Conservation (phyloP, 495 filamentous ascomycete species). For the Talaromyces ruber region DNA sequence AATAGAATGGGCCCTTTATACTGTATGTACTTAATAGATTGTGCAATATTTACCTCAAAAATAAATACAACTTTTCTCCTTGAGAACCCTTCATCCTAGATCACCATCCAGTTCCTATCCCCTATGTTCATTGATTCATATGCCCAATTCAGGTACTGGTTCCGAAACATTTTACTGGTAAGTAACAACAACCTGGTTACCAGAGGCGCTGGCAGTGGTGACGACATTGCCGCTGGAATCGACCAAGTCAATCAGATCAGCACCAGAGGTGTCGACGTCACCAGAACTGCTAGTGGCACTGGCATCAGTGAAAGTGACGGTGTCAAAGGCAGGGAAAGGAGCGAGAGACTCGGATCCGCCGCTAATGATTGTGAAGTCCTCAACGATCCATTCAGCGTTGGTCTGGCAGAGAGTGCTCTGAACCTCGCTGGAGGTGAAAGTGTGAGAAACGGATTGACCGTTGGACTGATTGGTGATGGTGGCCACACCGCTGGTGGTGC, state of each 20-base stretch:
- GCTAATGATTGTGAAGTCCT: constrained; percentile 42
- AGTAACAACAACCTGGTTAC: constrained; percentile 1
- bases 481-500: constrained; percentile 40
- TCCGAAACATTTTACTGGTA: neutral
- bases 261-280: neutral
- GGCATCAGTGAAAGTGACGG: constrained; percentile 39
- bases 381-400: constrained; percentile 62
- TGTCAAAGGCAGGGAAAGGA: constrained; percentile 46
- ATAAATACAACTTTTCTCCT: neutral
- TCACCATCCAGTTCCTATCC: neutral
- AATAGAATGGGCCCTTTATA: neutral
- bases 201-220: neutral
- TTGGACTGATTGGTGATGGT: constrained; percentile 48
- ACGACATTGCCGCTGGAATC: neutral
- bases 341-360: constrained; percentile 30
- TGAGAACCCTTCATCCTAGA: neutral
- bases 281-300: constrained; percentile 15
- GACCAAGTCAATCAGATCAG: neutral
- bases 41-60: neutral
- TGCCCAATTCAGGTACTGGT: neutral
- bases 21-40: neutral
- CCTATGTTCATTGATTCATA: neutral
- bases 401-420: constrained; percentile 27
- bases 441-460: constrained; percentile 44
- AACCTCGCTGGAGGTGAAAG: constrained; percentile 22